These are phyloP conservation scores for Sedum album DNA, from an alignment of 164 flowering plant genomes.

Conservation along the genomic window DNA sequence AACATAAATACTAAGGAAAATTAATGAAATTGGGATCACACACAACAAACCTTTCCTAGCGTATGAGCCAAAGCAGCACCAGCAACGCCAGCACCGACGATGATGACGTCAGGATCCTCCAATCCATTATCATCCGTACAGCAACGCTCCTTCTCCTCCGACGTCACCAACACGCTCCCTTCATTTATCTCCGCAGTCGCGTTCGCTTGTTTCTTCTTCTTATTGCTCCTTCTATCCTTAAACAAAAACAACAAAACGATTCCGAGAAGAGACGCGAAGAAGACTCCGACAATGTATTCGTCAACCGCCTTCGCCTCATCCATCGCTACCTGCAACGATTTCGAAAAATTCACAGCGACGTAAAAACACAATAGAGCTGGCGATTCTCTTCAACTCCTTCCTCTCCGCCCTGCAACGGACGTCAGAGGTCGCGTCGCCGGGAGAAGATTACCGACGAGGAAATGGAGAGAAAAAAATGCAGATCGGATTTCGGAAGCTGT, in stretches of 20 bases:
- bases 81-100: slow-evolving; percentile 38
- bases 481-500: background rate
- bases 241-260: slow-evolving; percentile 4
- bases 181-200: background rate
- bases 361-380: background rate
- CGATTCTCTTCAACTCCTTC: background rate
- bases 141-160: background rate
- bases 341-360: background rate
- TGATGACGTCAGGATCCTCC: slow-evolving; percentile 18
- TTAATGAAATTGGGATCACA: background rate
- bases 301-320: slow-evolving; percentile 4
- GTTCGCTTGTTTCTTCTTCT: background rate
- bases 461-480: background rate
- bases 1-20: background rate
- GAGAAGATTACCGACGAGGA: background rate
- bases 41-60: slow-evolving; percentile 37
- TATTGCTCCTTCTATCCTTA: background rate
- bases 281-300: slow-evolving; percentile 12
- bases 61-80: slow-evolving; percentile 36
- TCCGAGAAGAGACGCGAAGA: slow-evolving; percentile 13
- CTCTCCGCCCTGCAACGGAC: slow-evolving; percentile 6
- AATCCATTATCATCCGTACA: background rate
- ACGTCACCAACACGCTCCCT: slow-evolving; percentile 10
- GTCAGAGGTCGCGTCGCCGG: background rate
- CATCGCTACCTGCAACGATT: background rate